These are phyloP conservation scores for Boeremia exigua DNA, from an alignment of 2,329 filamentous ascomycete genomes.

Conservation along the genomic window DNA sequence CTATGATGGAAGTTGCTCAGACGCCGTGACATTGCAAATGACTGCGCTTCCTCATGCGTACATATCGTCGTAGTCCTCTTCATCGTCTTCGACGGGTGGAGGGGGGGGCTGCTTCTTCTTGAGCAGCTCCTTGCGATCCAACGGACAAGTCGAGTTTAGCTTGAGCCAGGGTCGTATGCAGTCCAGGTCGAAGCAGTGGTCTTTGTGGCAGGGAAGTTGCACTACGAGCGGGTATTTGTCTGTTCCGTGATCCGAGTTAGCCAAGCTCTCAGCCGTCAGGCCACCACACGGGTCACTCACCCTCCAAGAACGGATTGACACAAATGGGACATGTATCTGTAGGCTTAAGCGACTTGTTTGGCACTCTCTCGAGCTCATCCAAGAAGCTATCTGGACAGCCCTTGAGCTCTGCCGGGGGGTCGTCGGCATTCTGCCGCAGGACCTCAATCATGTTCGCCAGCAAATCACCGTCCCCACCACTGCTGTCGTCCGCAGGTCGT, in stretches of 20 bases:
- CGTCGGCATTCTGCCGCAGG: constrained; percentile 62
- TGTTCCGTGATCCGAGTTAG: constrained; percentile 33
- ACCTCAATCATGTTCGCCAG: constrained; percentile 62
- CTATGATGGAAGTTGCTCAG: too few species aligned
- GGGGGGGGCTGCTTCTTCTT: constrained; percentile 56
- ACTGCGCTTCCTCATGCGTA: constrained; percentile 46
- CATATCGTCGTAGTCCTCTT: constrained; percentile 60
- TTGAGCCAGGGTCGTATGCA: constrained; percentile 70
- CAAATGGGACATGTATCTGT: constrained; percentile 66
- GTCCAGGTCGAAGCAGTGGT: constrained; percentile 69
- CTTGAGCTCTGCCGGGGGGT: constrained; percentile 65
- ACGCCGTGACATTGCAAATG: too few species aligned
- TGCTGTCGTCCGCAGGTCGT: constrained; percentile 41
- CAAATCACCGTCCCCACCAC: constrained; percentile 48
- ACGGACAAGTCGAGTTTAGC: constrained; percentile 67
- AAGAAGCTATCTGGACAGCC: constrained; percentile 68
- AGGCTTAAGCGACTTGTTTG: constrained; percentile 60
- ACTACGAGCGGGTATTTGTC: constrained; percentile 69
- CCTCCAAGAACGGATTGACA: constrained; percentile 66
- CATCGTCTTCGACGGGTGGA: constrained; percentile 58
- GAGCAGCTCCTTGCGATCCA: constrained; percentile 65
- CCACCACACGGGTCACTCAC: constrained; percentile 35
- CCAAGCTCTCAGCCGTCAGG: constrained; percentile 5
- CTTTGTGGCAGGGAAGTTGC: constrained; percentile 65
- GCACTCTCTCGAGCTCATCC: constrained; percentile 65